phyloP scores from a whole-genome alignment of 2,329 filamentous ascomycete species.

The Plenodomus lindquistii region DNA sequence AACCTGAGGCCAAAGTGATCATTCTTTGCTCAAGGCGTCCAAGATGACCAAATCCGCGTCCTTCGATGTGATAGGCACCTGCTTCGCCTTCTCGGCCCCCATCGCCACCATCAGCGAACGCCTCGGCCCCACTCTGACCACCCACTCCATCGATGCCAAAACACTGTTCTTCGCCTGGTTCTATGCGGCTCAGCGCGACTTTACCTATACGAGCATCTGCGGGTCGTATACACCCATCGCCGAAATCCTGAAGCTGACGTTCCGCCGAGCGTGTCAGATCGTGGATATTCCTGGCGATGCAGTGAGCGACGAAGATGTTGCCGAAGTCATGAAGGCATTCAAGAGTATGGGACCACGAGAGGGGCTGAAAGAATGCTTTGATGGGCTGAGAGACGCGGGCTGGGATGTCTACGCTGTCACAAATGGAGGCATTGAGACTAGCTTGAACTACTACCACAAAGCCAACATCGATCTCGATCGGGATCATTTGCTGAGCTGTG shows the following conservation, averaged over 20 bases:
- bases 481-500: slow-evolving; percentile 26
- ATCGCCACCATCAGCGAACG: slow-evolving; percentile 21
- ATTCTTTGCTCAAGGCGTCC: not conserved
- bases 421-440: slow-evolving; percentile 23
- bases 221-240: slow-evolving; percentile 28
- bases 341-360: slow-evolving; percentile 23
- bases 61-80: slow-evolving; percentile 34
- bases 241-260: slow-evolving; percentile 20
- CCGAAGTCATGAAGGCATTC: slow-evolving; percentile 25
- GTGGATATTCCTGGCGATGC: slow-evolving; percentile 21
- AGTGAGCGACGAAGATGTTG: slow-evolving; percentile 22
- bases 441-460: slow-evolving; percentile 19
- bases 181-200: slow-evolving; percentile 32
- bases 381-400: slow-evolving; percentile 18
- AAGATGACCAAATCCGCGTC: slow-evolving; percentile 26
- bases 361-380: slow-evolving; percentile 25
- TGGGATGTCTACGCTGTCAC: slow-evolving; percentile 31
- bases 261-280: slow-evolving; percentile 22
- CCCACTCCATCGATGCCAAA: slow-evolving; percentile 19
- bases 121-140: slow-evolving; percentile 16
- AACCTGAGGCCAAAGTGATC: not conserved
- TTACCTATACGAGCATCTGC: slow-evolving; percentile 25
- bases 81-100: slow-evolving; percentile 23
- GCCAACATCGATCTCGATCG: slow-evolving; percentile 22
- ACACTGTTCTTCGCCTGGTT: slow-evolving; percentile 34